These are phyloP conservation scores for Rubus idaeus DNA, from an alignment of 306 rosid species.

Conservation along the genomic window DNA sequence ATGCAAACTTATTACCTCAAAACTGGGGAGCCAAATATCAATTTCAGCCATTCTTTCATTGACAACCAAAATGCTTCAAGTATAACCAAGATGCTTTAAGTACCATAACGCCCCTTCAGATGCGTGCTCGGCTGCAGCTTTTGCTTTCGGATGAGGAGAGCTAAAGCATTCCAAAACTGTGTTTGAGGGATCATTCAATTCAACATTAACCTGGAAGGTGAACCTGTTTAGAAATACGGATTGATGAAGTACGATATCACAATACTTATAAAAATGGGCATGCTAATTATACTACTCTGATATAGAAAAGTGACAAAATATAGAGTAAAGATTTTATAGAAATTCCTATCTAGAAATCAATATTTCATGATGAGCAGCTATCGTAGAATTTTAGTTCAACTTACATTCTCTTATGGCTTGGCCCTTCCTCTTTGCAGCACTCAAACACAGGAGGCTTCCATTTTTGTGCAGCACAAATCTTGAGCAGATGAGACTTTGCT, in stretches of 20 bases:
- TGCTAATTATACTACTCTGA: background rate
- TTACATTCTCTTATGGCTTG: constrained; percentile 55
- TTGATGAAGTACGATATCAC: background rate
- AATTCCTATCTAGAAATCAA: too few relatives aligned
- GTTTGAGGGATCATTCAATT: constrained; percentile 26
- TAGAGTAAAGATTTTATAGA: too few relatives aligned
- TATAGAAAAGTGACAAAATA: background rate
- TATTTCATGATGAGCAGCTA: background rate
- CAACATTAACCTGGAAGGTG: constrained; percentile 56
- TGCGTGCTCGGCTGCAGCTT: constrained; percentile 57
- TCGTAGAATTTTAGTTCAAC: constrained; percentile 5
- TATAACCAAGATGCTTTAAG: constrained; percentile 40
- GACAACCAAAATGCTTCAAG: constrained; percentile 39
- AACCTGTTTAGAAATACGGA: constrained; percentile 41
- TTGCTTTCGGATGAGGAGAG: constrained; percentile 48
- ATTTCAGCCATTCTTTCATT: constrained; percentile 21
- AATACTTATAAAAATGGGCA: background rate
- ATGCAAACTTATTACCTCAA: background rate
- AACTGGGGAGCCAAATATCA: background rate
- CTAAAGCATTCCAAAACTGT: constrained; percentile 55
- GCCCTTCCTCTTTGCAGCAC: constrained; percentile 73
- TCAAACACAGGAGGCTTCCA: constrained; percentile 65
- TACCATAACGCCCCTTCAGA: constrained; percentile 73
- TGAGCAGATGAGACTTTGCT: constrained; percentile 46
- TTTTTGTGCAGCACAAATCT: constrained; percentile 54